phyloP scores from a whole-genome alignment of 805 yeast species.

The Lipomyces spencermartinsiae region DNA sequence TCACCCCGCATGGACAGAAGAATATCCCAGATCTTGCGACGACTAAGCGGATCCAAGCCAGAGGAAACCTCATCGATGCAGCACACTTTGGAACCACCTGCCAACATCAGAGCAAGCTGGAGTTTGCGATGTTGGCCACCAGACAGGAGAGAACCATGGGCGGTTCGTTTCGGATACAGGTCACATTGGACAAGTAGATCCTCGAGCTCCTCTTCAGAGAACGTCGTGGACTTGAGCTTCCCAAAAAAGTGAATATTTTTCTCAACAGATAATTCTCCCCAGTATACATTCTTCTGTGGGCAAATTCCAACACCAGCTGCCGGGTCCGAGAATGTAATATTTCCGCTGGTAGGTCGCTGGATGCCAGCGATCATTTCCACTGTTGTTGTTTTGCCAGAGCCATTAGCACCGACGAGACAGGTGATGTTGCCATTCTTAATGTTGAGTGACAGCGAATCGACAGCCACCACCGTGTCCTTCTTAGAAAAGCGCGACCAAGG shows the following conservation, averaged over 20 bases:
- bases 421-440: constrained; percentile 44
- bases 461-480: constrained; percentile 40
- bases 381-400: constrained; percentile 48
- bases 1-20: constrained; percentile 42
- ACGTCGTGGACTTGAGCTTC: constrained; percentile 37
- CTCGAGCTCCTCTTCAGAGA: constrained; percentile 18
- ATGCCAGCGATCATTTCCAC: constrained; percentile 46
- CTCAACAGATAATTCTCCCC: constrained; percentile 45
- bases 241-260: constrained; percentile 46
- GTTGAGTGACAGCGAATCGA: constrained; percentile 40
- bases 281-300: constrained; percentile 46
- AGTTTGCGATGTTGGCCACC: constrained; percentile 48
- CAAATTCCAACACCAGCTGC: constrained; percentile 44
- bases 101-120: constrained; percentile 46
- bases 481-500: neutral
- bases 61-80: constrained; percentile 48
- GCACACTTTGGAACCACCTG: constrained; percentile 45
- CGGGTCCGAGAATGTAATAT: constrained; percentile 36
- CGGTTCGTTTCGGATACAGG: constrained; percentile 36
- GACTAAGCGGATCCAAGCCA: constrained; percentile 46
- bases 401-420: constrained; percentile 47
- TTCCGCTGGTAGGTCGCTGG: constrained; percentile 34
- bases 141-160: constrained; percentile 39
- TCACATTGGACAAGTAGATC: constrained; percentile 43
- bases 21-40: constrained; percentile 48